Evolutionary conservation across 148 eudicot species (phyloP).

Genomic region (Linanthus parryae): DNA sequence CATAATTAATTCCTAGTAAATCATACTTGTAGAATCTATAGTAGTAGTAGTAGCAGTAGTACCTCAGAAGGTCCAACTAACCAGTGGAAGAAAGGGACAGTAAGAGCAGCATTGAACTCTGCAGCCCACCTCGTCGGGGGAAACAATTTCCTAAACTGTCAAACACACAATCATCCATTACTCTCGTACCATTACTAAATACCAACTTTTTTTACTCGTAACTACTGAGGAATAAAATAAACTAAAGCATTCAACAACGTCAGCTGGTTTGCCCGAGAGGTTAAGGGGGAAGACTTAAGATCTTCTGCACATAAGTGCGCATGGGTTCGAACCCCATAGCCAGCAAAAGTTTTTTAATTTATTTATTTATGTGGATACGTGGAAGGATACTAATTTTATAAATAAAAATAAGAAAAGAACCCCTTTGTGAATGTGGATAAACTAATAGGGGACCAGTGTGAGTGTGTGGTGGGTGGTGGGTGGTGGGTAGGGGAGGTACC

Average conservation of each 20-base stretch:
- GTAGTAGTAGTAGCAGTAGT: slow-evolving; percentile 4
- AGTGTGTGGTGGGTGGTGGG: neutral
- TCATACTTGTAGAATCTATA: neutral
- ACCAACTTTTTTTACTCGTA: too few relatives aligned
- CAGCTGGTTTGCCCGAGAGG: slow-evolving; percentile 99
- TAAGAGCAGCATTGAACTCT: slow-evolving; percentile 79
- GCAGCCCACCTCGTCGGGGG: slow-evolving; percentile 97
- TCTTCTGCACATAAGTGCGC: slow-evolving; percentile 99
- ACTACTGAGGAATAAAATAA: too few relatives aligned
- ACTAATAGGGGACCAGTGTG: too few relatives aligned
- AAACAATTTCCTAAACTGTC: slow-evolving; percentile 77
- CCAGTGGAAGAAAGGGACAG: slow-evolving; percentile 94
- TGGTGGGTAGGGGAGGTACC: slow-evolving; percentile 16
- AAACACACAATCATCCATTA: neutral
- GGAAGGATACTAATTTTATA: too few relatives aligned
- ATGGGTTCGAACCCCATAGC: slow-evolving; percentile 99
- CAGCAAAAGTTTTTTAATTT: too few relatives aligned
- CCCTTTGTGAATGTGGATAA: too few relatives aligned
- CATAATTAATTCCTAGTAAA: neutral
- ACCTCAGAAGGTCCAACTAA: slow-evolving; percentile 93
- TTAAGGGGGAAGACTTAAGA: slow-evolving; percentile 99
- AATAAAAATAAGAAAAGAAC: neutral
- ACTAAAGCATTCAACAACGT: too few relatives aligned
- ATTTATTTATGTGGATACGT: too few relatives aligned
- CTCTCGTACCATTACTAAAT: too few relatives aligned